Base-by-base conservation (phyloP, 176 grass and related monocot species). In the Miscanthus lutarioriparius region DNA sequence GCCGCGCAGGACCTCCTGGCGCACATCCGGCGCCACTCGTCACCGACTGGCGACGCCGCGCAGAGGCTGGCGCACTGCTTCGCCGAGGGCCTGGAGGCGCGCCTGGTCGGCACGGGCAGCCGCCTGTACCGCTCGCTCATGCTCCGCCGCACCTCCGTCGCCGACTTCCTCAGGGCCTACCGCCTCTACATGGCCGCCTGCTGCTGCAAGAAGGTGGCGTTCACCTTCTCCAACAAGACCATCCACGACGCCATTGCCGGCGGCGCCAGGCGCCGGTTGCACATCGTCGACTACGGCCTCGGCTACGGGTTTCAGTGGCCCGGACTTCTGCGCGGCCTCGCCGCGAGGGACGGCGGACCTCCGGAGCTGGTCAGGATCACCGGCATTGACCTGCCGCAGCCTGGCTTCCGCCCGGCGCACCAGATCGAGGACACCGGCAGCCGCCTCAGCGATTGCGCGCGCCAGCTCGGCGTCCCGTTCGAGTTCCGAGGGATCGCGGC, bases 21-120 rank as follows among this genome's bases (percentile, higher is more conserved):
- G 67, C 66, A 83, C 53, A 87, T 96, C 76, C 85, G 72, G 38
- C 72, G 83, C 44, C 70, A 87, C 68, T 59, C 94, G 0, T 77
- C 86, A 1, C 36, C 86, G 0, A 65, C 20, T 1, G 93, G 91
- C 0, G 86, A 93, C 51, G 86, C 76, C 4, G 33, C 64, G 41
- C 88, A 96, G 78, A 53, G 93, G 72, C 41, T 96, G 77, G 93
- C 93, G 2, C 83, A 93, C 49, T 93, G 74, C 64, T 96, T 96
- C 53, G 78, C 83, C 0, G 86, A 96, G 11, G 93, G 77, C 27
- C 84, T 96, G 39, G 88, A 96, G 59, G 88, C 91, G 39, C 88
- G 93, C 59, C 76, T 96, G 3, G 86, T 80, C 7, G 93, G 93
- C 64, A 93, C 67, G 1, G 91, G 93, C 22, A 96, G 91, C 62